Conservation (phyloP, 1,284 basidiomycete species). For the Lentinula novae-zelandiae region DNA sequence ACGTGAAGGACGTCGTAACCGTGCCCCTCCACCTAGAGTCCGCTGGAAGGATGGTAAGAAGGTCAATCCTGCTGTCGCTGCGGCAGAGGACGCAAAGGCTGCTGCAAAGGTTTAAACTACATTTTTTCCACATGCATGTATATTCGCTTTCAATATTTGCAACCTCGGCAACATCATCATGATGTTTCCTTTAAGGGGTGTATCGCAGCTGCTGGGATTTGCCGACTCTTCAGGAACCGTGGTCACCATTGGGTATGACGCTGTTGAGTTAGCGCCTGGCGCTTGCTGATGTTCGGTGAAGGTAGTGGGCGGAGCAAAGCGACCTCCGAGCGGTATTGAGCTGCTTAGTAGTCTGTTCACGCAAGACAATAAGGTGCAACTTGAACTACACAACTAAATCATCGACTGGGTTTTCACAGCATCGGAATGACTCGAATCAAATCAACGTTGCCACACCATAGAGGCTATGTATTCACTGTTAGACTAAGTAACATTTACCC, state of each 20-base stretch:
- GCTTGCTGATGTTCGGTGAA: too few species aligned
- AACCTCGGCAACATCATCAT: background rate
- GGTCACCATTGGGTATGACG: too few species aligned
- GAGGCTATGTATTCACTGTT: background rate
- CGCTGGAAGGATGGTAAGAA: slow-evolving; percentile 99
- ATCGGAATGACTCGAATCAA: background rate
- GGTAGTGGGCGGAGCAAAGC: too few species aligned
- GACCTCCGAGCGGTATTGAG: too few species aligned
- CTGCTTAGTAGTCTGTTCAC: too few species aligned
- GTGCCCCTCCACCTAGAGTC: slow-evolving; percentile 91
- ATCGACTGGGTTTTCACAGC: background rate
- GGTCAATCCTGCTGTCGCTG: slow-evolving; percentile 81
- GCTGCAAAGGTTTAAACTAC: slow-evolving; percentile 41
- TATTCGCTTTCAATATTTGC: background rate
- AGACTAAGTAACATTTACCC: background rate
- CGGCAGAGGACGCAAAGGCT: slow-evolving; percentile 63
- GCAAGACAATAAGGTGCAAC: too few species aligned
- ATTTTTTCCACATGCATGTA: background rate
- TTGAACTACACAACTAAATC: too few species aligned
- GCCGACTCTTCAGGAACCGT: too few species aligned
- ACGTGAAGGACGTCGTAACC: slow-evolving; percentile 90
- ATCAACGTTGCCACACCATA: too few species aligned
- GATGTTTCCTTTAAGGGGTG: background rate
- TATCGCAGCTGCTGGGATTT: too few species aligned
- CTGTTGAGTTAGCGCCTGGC: too few species aligned